Conservation (phyloP, 2,329 filamentous ascomycete species). For the Fusarium phyllophilum region DNA sequence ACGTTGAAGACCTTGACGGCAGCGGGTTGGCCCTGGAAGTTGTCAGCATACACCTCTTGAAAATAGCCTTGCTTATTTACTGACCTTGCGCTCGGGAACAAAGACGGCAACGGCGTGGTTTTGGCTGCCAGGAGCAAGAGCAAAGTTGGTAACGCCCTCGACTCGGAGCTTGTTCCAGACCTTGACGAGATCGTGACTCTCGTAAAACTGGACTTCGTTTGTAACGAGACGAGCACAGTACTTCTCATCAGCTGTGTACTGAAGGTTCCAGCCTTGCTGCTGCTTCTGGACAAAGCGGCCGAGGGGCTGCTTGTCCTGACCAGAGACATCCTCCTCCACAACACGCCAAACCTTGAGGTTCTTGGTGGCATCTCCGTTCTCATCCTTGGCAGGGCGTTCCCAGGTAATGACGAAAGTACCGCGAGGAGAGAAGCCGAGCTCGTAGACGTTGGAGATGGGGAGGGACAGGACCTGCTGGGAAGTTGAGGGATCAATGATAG, state of each 20-base stretch:
- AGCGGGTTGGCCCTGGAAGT: slow-evolving; percentile 82
- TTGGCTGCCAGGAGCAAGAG: slow-evolving; percentile 82
- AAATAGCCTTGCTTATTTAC: not conserved
- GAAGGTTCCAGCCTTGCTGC: slow-evolving; percentile 95
- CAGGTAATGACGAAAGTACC: slow-evolving; percentile 96
- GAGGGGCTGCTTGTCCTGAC: slow-evolving; percentile 75
- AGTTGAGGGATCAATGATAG: slow-evolving; percentile 81
- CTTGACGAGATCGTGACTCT: slow-evolving; percentile 83
- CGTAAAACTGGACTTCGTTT: slow-evolving; percentile 98
- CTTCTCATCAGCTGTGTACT: slow-evolving; percentile 93
- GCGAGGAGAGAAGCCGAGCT: slow-evolving; percentile 91
- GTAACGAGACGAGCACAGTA: slow-evolving; percentile 93
- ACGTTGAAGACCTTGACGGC: slow-evolving; percentile 95
- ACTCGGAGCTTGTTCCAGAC: slow-evolving; percentile 96
- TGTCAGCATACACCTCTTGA: slow-evolving; percentile 20
- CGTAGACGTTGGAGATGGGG: slow-evolving; percentile 85
- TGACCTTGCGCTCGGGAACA: slow-evolving; percentile 91
- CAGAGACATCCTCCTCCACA: slow-evolving; percentile 72
- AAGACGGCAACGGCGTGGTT: slow-evolving; percentile 95
- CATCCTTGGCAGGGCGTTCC: slow-evolving; percentile 93
- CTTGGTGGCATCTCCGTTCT: slow-evolving; percentile 91
- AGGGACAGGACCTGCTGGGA: slow-evolving; percentile 81
- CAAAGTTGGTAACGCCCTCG: slow-evolving; percentile 90
- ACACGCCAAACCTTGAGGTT: slow-evolving; percentile 98
- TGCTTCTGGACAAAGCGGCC: slow-evolving; percentile 96